A percentile compares a stretch with the other conserved stretches of the same genome.
Conservation (phyloP, 495 filamentous ascomycete species). For the Usnea hakonensis region DNA sequence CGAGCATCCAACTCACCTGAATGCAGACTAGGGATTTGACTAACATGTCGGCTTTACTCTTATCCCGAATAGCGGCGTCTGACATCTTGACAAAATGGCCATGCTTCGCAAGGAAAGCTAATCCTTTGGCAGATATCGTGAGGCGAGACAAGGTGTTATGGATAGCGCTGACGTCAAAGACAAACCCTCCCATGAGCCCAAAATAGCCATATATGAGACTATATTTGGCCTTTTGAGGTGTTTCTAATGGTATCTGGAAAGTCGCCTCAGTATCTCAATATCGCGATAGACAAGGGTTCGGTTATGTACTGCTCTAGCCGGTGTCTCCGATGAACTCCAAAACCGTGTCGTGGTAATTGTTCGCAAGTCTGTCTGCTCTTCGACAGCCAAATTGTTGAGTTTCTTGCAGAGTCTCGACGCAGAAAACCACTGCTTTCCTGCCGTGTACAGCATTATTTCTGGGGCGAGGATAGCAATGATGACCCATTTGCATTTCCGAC, state of each 20-base stretch:
- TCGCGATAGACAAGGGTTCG: background rate
- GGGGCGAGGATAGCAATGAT: constrained; percentile 15
- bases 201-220: constrained; percentile 28
- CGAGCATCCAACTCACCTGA: constrained; percentile 31
- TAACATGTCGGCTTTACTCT: constrained; percentile 30
- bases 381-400: background rate
- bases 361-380: background rate
- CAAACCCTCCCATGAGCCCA: constrained; percentile 36
- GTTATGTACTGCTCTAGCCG: background rate
- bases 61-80: constrained; percentile 19
- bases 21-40: constrained; percentile 28
- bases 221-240: background rate
- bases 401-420: constrained; percentile 4
- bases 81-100: constrained; percentile 14
- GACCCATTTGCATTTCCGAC: constrained; percentile 14
- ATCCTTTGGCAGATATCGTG: constrained; percentile 22
- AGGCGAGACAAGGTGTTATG: constrained; percentile 16
- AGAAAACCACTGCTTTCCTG: constrained; percentile 10
- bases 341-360: background rate
- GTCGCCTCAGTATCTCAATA: background rate
- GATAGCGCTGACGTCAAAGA: constrained; percentile 21
- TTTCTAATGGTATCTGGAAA: background rate
- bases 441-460: constrained; percentile 16
- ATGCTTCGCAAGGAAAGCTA: constrained; percentile 7
- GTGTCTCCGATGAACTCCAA: background rate